Evolutionary conservation across 2,329 filamentous ascomycete genomes (phyloP).

Genomic region (Boeremia lycopersici): DNA sequence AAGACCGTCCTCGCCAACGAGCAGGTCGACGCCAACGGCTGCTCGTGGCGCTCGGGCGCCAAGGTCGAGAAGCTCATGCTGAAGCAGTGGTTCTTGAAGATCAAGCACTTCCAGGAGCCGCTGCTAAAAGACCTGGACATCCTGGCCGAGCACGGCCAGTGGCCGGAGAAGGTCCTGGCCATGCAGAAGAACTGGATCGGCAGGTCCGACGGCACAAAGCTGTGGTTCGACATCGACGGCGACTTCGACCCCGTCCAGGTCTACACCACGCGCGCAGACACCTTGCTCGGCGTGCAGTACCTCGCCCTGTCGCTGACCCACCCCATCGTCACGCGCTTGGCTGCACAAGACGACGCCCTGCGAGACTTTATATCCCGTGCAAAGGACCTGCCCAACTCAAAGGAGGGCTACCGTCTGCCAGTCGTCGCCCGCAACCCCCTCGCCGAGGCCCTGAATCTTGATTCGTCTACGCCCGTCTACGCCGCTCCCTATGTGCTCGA

Average conservation of each 20-base stretch:
- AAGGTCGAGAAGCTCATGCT: constrained; percentile 79
- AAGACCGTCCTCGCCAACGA: constrained; percentile 91
- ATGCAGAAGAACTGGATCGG: constrained; percentile 93
- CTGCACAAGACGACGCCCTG: constrained; percentile 65
- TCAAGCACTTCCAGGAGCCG: constrained; percentile 76
- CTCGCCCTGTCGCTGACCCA: constrained; percentile 78
- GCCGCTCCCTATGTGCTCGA: constrained; percentile 84
- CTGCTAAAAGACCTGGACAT: constrained; percentile 73
- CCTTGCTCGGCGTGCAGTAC: constrained; percentile 86
- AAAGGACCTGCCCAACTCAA: constrained; percentile 62
- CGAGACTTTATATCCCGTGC: constrained; percentile 68
- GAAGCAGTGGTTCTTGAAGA: constrained; percentile 90
- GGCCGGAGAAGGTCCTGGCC: constrained; percentile 81
- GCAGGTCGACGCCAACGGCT: constrained; percentile 85
- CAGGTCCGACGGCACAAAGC: constrained; percentile 72
- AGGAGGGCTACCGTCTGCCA: constrained; percentile 70
- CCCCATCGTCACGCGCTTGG: constrained; percentile 68
- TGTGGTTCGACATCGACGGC: constrained; percentile 70
- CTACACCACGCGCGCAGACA: constrained; percentile 85
- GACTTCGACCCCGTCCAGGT: constrained; percentile 65
- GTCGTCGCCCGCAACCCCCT: constrained; percentile 51
- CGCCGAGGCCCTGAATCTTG: constrained; percentile 56
- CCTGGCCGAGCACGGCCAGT: constrained; percentile 67
- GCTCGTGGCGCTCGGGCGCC: constrained; percentile 85
- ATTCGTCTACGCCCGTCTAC: constrained; percentile 73